These are phyloP conservation scores for Penicillium hordei DNA, from an alignment of 2,329 filamentous ascomycete genomes.

Conservation along the genomic window DNA sequence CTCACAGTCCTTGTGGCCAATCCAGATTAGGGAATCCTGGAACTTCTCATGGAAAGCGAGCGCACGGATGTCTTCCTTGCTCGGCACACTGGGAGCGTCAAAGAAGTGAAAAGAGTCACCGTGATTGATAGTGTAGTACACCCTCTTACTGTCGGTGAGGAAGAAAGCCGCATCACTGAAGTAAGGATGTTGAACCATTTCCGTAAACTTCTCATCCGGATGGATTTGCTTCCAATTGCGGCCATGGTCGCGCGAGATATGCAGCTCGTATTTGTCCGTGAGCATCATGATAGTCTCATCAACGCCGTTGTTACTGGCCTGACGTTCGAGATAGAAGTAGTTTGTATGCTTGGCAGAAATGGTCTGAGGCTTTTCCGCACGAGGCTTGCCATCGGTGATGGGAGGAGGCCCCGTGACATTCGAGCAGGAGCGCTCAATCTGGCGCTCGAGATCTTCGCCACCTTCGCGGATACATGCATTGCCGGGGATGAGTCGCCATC, in stretches of 20 bases:
- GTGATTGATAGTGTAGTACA: constrained; percentile 80
- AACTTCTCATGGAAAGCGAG: constrained; percentile 79
- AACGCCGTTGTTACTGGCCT: constrained; percentile 59
- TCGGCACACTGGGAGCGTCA: constrained; percentile 23
- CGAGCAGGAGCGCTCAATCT: constrained; percentile 73
- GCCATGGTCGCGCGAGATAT: constrained; percentile 79
- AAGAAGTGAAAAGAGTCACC: constrained; percentile 65
- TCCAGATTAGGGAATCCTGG: constrained; percentile 91
- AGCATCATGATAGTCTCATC: constrained; percentile 74
- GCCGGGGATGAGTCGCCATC: constrained; percentile 87
- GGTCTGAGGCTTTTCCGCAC: constrained; percentile 53
- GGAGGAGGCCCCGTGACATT: constrained; percentile 55
- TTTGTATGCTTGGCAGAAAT: constrained; percentile 63
- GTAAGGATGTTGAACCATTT: constrained; percentile 74
- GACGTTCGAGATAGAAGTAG: constrained; percentile 77
- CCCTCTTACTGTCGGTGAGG: constrained; percentile 65
- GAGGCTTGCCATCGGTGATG: constrained; percentile 64
- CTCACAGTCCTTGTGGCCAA: constrained; percentile 69
- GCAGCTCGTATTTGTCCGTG: constrained; percentile 62
- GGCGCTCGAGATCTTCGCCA: constrained; percentile 66
- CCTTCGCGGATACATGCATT: constrained; percentile 66
- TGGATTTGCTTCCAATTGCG: constrained; percentile 72
- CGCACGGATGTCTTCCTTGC: constrained; percentile 49
- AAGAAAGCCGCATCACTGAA: constrained; percentile 87
- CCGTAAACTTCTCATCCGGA: constrained; percentile 59